Conservation (phyloP, 2,329 filamentous ascomycete genomes). For the Nothophaeocryptopus gaeumannii region DNA sequence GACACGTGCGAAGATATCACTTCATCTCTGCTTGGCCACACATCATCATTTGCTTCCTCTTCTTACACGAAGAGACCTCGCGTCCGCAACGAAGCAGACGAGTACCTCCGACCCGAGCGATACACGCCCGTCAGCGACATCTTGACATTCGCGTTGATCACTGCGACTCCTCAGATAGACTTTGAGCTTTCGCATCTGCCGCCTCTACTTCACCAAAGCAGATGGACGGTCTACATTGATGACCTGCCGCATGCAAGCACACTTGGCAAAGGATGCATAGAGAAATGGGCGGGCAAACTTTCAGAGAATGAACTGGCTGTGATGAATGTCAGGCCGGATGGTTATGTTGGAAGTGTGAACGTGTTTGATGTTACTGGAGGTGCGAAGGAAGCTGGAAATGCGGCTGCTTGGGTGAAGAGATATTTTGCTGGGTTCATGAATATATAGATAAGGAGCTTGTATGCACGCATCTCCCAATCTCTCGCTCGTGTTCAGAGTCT, state of each 20-base stretch:
- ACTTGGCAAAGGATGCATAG: slow-evolving; percentile 53
- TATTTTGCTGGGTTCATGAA: slow-evolving; percentile 51
- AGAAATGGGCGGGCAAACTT: slow-evolving; percentile 64
- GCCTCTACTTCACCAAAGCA: slow-evolving; percentile 58
- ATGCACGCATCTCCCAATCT: no score
- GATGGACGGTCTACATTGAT: slow-evolving; percentile 72
- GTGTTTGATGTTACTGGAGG: slow-evolving; percentile 34
- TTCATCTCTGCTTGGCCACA: slow-evolving; percentile 56
- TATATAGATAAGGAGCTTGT: not conserved
- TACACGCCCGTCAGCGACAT: slow-evolving; percentile 67
- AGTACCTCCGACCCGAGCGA: slow-evolving; percentile 64
- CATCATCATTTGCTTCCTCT: no score
- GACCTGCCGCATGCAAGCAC: slow-evolving; percentile 58
- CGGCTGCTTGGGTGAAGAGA: slow-evolving; percentile 47
- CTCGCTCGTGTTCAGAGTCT: no score
- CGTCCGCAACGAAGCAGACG: slow-evolving; percentile 58
- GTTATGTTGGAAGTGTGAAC: slow-evolving; percentile 66
- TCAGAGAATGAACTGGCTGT: slow-evolving; percentile 60
- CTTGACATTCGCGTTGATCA: slow-evolving; percentile 68
- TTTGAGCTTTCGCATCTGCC: slow-evolving; percentile 68
- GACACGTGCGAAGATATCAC: slow-evolving; percentile 56
- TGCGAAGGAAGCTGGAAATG: slow-evolving; percentile 20
- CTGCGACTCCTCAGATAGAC: slow-evolving; percentile 59
- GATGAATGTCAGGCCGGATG: slow-evolving; percentile 68
- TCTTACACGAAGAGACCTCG: slow-evolving; percentile 63